Base-by-base conservation (phyloP, 805 yeast genomes). In the Yarrowia sp. region DNA sequence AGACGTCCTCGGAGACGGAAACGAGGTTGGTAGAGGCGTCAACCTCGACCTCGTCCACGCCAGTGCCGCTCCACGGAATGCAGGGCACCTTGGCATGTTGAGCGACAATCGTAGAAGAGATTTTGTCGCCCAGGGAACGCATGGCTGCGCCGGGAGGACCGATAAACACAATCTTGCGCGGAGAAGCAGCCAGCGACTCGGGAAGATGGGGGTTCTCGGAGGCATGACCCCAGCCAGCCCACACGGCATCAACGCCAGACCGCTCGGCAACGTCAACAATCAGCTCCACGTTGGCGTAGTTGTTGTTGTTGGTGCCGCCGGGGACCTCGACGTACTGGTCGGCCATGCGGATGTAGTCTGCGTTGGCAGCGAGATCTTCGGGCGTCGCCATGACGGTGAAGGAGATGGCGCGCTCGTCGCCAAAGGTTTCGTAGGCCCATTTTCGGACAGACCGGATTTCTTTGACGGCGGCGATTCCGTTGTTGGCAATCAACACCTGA, bases 201-300 rank as follows among this genome's bases (percentile, higher is more conserved):
- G 99, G 99, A 67, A 94, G 83, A 49, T 79, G 74, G 25, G 99
- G 99, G 77, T 96, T 93, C 79, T 94, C 99, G n/a, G 97, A 90
- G 27, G 99, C 99, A 74, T 96, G 99, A 70, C 99, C 99, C 99
- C 99, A 94, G 70, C 99, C 99, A 33, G 99, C 99, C 99, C 99
- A 94, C 63, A 94, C 99, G 24, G 99, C 99, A 74, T 94, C 96
- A 62, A 89, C 97, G 67, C 90, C 84, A 44, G 96, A 87, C 78
- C 97, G 87, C 78, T 94, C 99, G 35, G 99, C 99, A 53, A 94
- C 80, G 70, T 94, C 99, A 51, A 94, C 97, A 74, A 94, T 94
- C 65, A 94, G 80, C 68, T 94, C 99, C 65, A 94, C 99, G 72
- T 94, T 94, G 69, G 99, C 99, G 73, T 92, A 92, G 77, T 94